phyloP scores from a whole-genome alignment of 768 basidiomycete genomes.

The Phlebiopsis gigantea region DNA sequence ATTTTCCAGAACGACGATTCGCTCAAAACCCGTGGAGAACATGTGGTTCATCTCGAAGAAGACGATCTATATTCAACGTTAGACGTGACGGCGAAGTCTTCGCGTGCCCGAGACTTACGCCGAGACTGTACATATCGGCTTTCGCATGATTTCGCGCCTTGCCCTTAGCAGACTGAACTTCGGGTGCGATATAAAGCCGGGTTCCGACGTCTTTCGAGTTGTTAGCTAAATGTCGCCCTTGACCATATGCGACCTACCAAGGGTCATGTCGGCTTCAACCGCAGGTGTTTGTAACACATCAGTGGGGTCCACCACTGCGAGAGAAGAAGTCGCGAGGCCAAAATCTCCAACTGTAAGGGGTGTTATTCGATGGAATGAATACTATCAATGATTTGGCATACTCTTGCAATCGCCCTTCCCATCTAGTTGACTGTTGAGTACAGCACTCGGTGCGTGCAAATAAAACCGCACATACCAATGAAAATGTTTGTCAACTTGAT shows the following conservation, averaged over 20 bases:
- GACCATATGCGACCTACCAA: constrained; percentile 42
- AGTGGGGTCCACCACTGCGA: constrained; percentile 73
- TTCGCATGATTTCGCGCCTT: constrained; percentile 77
- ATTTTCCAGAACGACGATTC: constrained; percentile 77
- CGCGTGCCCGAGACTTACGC: constrained; percentile 42
- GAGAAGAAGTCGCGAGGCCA: constrained; percentile 80
- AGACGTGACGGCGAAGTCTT: not conserved
- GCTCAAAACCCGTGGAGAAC: constrained; percentile 79
- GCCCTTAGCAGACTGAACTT: constrained; percentile 58
- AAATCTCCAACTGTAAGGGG: constrained; percentile 75
- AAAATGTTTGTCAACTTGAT: constrained; percentile 94
- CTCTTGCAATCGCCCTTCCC: constrained; percentile 83
- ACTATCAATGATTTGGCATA: constrained; percentile 16
- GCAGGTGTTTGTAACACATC: constrained; percentile 44
- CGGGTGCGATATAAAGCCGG: constrained; percentile 87
- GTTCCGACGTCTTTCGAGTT: constrained; percentile 73
- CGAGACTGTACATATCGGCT: constrained; percentile 93
- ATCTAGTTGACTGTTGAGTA: constrained; percentile 37
- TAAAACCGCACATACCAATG: constrained; percentile 56
- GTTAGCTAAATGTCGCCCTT: not conserved
- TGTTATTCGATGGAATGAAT: not conserved
- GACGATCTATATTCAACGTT: constrained; percentile 56
- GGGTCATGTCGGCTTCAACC: constrained; percentile 66
- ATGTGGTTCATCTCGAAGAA: constrained; percentile 96
- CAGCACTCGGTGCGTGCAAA: not conserved